Evolutionary conservation across 2,329 filamentous ascomycete species (phyloP).

Genomic region (Herpotrichia juniperi): DNA sequence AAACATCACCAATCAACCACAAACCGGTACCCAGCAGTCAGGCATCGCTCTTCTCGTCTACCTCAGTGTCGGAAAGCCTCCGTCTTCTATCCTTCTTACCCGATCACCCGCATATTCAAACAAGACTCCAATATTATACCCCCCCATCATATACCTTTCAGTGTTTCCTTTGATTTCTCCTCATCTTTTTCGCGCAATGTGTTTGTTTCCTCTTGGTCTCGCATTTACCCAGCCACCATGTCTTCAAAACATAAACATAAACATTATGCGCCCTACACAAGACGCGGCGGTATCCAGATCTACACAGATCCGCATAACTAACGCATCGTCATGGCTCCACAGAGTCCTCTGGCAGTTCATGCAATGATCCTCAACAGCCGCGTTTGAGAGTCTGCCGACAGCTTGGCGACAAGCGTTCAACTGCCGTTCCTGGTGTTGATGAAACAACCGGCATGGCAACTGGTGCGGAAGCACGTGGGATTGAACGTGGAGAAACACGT

Average conservation of each 20-base stretch:
- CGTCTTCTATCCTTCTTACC: background rate
- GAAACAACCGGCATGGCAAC: background rate
- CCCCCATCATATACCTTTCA: background rate
- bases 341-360: background rate
- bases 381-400: background rate
- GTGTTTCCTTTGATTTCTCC: background rate
- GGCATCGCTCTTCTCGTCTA: background rate
- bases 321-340: background rate
- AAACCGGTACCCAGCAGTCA: background rate
- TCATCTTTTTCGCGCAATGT: background rate
- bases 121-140: background rate
- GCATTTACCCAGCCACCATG: background rate
- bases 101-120: background rate
- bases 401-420: background rate
- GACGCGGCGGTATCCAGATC: background rate
- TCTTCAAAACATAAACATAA: background rate
- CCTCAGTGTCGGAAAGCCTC: background rate
- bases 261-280: slow-evolving; percentile 2
- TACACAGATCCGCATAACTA: background rate
- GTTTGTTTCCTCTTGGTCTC: background rate
- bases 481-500: background rate
- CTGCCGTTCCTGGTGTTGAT: background rate
- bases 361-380: background rate
- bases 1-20: slow-evolving; percentile 1
- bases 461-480: background rate